Base-by-base conservation (phyloP, 2,329 filamentous ascomycete genomes). In the Stagonosporopsis chrysanthemi region DNA sequence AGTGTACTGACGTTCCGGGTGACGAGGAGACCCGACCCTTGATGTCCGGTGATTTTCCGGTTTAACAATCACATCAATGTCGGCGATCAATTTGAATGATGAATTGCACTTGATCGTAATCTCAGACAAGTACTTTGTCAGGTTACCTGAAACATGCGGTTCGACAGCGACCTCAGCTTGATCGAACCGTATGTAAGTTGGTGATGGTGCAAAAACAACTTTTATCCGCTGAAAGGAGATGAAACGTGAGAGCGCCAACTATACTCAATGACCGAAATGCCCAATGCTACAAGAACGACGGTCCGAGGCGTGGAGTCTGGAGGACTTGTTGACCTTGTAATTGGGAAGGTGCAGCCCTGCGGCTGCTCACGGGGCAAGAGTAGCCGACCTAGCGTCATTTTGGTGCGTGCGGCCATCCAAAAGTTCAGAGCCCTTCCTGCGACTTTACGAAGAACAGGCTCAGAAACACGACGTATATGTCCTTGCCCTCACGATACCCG, bases 11-110 rank as follows among this genome's bases (percentile, higher is more conserved):
- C 17, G 40, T 19, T 52, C 33, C 54, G 54, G 54, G 11, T 49
- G 48, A 52, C 48, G 54, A 52, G 54, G 54, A 57, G 54, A 57
- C 36, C 54, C 54, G 54, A 23, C 7, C 6, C 9, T 44, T 22
- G 22, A 44, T 44, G 43, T 52, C 48, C 54, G 48, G 46, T 11
- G 11, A 24, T 38, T 42, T 14, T 39, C 42, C 53, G 53, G 29
- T 33, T 17, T 11, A 19, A 17, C n/a, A 12, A 4, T 33, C 29
- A 33, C n/a, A 11, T 31, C 41, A 29, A 43, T 12, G 23, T 19
- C 26, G 24, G n/a, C 8, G 6, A 9, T 19, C 9, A 22, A 9
- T 22, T 22, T 38, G 35, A 4, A 38, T 38, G 19, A 38, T 9
- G 35, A 4, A 11, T 1, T n/a, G 12, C 12, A 31, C 29, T 31